Evolutionary conservation across 1,284 basidiomycete species (phyloP).

Genomic region (Fomitiporia mediterranea): DNA sequence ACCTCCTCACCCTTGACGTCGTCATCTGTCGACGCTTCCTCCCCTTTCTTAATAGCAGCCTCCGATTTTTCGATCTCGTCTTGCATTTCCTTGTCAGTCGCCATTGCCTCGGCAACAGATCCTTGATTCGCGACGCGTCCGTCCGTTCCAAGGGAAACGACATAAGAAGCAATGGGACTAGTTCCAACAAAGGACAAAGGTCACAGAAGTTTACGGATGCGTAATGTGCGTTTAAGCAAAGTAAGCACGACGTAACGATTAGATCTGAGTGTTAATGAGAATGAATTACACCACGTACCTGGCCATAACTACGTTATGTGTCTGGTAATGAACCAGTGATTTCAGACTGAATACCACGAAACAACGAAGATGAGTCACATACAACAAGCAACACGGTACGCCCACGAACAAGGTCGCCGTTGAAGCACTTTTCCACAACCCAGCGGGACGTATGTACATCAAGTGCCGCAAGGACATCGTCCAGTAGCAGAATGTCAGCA

Average conservation of each 20-base stretch:
- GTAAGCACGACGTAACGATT: background rate
- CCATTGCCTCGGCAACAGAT: slow-evolving; percentile 40
- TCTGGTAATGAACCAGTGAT: slow-evolving; percentile 35
- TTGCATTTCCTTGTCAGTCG: slow-evolving; percentile 36
- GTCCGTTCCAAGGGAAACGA: slow-evolving; percentile 52
- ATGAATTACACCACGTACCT: background rate
- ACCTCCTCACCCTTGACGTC: slow-evolving; percentile 27
- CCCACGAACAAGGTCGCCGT: slow-evolving; percentile 60
- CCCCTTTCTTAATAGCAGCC: slow-evolving; percentile 37
- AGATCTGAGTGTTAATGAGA: background rate
- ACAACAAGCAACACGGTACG: slow-evolving; percentile 73
- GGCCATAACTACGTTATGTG: slow-evolving; percentile 65
- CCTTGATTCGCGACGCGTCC: slow-evolving; percentile 49
- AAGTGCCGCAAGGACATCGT: slow-evolving; percentile 47
- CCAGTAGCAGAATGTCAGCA: slow-evolving; percentile 57
- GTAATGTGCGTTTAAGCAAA: background rate
- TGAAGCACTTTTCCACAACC: slow-evolving; percentile 73
- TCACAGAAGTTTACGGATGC: too few relatives aligned
- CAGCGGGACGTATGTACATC: slow-evolving; percentile 65
- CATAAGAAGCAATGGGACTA: slow-evolving; percentile 56
- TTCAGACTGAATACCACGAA: background rate
- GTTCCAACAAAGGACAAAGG: slow-evolving; percentile 19
- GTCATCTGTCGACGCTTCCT: slow-evolving; percentile 38
- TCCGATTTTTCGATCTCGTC: slow-evolving; percentile 38
- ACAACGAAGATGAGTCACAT: slow-evolving; percentile 27